Base-by-base conservation (phyloP, 2,329 filamentous ascomycete species). In the Teratosphaeria pseudoeucalypti region DNA sequence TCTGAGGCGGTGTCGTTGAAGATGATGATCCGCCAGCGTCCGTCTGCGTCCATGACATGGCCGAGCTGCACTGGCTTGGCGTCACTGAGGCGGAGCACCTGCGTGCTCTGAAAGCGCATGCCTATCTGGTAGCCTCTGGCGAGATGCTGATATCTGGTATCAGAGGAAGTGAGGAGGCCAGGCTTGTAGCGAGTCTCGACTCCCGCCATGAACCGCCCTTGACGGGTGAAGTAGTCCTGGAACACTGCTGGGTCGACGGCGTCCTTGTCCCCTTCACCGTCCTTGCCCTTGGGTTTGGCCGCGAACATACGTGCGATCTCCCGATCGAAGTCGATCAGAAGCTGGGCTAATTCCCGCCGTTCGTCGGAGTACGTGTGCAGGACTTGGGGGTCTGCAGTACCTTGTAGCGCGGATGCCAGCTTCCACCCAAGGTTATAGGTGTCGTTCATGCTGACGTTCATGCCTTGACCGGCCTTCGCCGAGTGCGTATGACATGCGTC, bases 361-460 rank as follows among this genome's bases (percentile, higher is more conserved):
- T 83, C 81, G 0, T 74, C 73, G 37, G 80, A 72, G 62, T 82
- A 83, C 1, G 81, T 83, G 59, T 76, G 75, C 1, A 83, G 71
- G 16, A 82, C 63, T 9, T 63, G 64, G 12, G 67, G 61, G 12
- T 68, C 63, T 2, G 67, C 61, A 10, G 57, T 60, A 16, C 66
- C 66, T 14, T 64, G 79, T 26, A 82, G 69, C 0, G 81, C 80
- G 32, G 76, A 68, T 0, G 75, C 77, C 1, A 84, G 69, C 66
- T 84, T 84, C 81, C 82, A 84, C 32, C 78, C 80, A 0, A 84
- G 73, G 63, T 84, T 84, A 70, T 77, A 83, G 4, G 77, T 73
- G 68, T 89, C 86, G 65, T 87, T 85, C 82, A 89, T 86, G 34
- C 78, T 82, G 2, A 87, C 82, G 64, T 89, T 89, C 85, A 89